Percentiles rank a stretch among this genome's conserved stretches.
Evolutionary conservation across 2,329 filamentous ascomycete genomes (phyloP).

Genomic region (Trichoderma semiorbis): DNA sequence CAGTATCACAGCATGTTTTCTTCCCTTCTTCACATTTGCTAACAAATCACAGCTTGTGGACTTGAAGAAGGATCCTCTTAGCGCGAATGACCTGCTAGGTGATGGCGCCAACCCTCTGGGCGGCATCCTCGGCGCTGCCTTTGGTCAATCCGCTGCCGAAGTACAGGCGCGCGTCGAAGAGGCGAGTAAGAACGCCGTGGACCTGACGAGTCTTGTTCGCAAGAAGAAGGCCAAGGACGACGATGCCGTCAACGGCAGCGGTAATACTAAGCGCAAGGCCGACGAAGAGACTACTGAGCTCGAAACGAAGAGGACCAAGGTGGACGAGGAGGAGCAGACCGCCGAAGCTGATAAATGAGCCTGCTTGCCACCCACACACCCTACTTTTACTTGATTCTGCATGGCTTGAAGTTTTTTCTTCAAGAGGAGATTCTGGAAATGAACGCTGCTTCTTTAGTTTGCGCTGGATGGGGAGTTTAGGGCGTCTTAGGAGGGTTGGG

Average conservation of each 20-base stretch:
- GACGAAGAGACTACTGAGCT: constrained; percentile 28
- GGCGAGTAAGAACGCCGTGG: constrained; percentile 69
- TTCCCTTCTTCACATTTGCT: background rate
- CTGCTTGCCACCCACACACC: background rate
- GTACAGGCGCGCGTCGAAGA: constrained; percentile 65
- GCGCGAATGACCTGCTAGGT: constrained; percentile 37
- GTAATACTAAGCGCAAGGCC: constrained; percentile 41
- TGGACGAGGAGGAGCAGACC: constrained; percentile 28
- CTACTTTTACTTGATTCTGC: background rate
- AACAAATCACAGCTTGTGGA: constrained; percentile 56
- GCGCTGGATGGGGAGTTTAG: background rate
- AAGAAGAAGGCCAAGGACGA: constrained; percentile 58
- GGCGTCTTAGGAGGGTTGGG: background rate
- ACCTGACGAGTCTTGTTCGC: constrained; percentile 70
- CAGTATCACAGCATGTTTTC: background rate
- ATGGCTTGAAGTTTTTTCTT: background rate
- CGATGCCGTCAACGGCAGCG: background rate
- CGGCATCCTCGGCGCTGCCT: constrained; percentile 60
- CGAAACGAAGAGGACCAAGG: constrained; percentile 36
- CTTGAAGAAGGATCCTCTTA: constrained; percentile 57
- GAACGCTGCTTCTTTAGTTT: background rate
- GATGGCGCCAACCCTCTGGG: constrained; percentile 44
- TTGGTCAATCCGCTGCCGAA: constrained; percentile 59
- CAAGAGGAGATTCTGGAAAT: background rate
- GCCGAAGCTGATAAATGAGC: constrained; percentile 1